Percentiles rank a stretch among this genome's conserved stretches.
These are phyloP conservation scores for Odontarrhena argentea DNA, from an alignment of 345 rosid genomes.

Conservation along the genomic window DNA sequence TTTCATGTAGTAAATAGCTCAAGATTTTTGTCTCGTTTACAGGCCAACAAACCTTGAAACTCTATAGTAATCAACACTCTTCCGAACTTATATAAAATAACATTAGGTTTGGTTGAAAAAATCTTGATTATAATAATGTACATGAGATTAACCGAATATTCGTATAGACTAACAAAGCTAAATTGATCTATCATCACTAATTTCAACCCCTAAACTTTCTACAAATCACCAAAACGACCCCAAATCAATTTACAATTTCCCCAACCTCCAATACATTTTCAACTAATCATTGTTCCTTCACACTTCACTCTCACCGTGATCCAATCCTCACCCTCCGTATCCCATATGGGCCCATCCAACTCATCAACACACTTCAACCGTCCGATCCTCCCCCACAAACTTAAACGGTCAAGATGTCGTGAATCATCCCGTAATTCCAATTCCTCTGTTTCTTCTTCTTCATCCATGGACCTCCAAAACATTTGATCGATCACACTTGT, in stretches of 20 bases:
- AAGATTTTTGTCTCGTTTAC: slow-evolving; percentile 11
- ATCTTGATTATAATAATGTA: slow-evolving; percentile 14
- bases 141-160: slow-evolving; percentile 30
- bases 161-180: slow-evolving; percentile 20
- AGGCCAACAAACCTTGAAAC: slow-evolving; percentile 41
- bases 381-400: slow-evolving; percentile 47
- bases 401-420: slow-evolving; percentile 34
- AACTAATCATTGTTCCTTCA: slow-evolving; percentile 43
- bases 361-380: slow-evolving; percentile 42
- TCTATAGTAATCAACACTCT: not conserved
- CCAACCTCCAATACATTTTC: slow-evolving; percentile 14
- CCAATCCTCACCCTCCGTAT: slow-evolving; percentile 54
- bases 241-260: slow-evolving; percentile 30
- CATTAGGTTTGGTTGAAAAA: slow-evolving; percentile 10
- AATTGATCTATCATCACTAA: slow-evolving; percentile 32
- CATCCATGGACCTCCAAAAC: slow-evolving; percentile 61
- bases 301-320: slow-evolving; percentile 51
- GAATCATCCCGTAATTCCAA: slow-evolving; percentile 30
- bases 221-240: slow-evolving; percentile 26
- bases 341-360: slow-evolving; percentile 49
- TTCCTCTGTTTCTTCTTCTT: slow-evolving; percentile 38
- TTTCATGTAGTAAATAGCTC: slow-evolving; percentile 4
- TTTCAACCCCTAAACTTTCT: slow-evolving; percentile 31
- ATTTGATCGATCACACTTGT: slow-evolving; percentile 72
- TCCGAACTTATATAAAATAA: not conserved